Conservation (phyloP, 192 early-diverging fungal species). For the Podila minutissima region DNA sequence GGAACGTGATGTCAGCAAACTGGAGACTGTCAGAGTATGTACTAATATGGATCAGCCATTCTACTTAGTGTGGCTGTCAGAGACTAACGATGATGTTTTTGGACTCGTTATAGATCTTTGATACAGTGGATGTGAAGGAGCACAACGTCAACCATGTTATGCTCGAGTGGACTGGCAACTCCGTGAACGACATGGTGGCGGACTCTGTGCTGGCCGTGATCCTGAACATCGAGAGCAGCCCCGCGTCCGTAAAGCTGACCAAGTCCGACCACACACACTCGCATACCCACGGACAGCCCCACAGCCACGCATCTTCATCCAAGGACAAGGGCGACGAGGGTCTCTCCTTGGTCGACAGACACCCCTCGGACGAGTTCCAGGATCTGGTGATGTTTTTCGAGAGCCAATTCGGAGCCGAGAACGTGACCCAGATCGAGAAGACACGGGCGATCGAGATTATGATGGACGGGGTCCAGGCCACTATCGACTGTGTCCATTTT, state of each 20-base stretch:
- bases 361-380: conserved; percentile 30
- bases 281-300: conserved; percentile 31
- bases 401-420: conserved; percentile 42
- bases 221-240: conserved; percentile 84
- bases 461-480: conserved; percentile 32
- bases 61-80: too few relatives aligned
- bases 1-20: conserved; percentile 42
- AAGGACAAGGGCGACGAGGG: background rate
- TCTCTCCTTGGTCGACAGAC: conserved; percentile 19
- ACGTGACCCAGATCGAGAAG: conserved; percentile 28
- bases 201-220: conserved; percentile 92
- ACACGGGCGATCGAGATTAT: conserved; percentile 13
- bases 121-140: conserved; percentile 79
- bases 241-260: conserved; percentile 84
- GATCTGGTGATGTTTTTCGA: conserved; percentile 49
- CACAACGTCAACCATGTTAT: conserved; percentile 66
- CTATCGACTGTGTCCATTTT: conserved; percentile 30
- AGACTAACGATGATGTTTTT: background rate
- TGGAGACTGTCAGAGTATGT: conserved; percentile 46
- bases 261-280: conserved; percentile 44
- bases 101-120: conserved; percentile 44
- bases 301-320: background rate
- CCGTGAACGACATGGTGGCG: conserved; percentile 95
- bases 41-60: too few relatives aligned
- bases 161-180: conserved; percentile 92